Percentiles rank a stretch among this genome's conserved stretches.
These are phyloP conservation scores for Thelephora ganbajun DNA, from an alignment of 768 basidiomycete species.

Conservation along the genomic window DNA sequence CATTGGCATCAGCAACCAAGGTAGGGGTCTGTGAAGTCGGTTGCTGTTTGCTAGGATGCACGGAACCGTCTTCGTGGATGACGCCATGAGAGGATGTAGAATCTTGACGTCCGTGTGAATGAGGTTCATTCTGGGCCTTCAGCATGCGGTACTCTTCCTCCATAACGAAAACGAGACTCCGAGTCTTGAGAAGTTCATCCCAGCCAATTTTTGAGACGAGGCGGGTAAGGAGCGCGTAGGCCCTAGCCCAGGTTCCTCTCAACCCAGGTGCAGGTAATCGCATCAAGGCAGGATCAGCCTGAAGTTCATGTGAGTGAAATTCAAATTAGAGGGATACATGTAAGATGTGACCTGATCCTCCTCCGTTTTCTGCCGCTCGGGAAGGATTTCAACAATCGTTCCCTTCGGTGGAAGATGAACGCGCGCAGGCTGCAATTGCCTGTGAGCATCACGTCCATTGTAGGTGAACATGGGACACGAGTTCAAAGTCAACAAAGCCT, in stretches of 20 bases:
- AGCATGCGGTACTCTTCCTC: conserved; percentile 98
- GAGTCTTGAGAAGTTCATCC: conserved; percentile 94
- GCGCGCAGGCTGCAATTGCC: conserved; percentile 63
- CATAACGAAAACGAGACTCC: conserved; percentile 97
- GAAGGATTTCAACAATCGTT: conserved; percentile 81
- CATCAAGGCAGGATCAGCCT: conserved; percentile 88
- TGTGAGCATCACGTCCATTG: conserved; percentile 89
- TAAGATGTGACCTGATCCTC: conserved; percentile 67
- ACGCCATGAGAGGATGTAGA: conserved; percentile 18
- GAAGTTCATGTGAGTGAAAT: conserved; percentile 1
- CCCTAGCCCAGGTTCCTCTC: conserved; percentile 91
- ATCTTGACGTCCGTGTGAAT: conserved; percentile 16
- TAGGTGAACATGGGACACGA: conserved; percentile 99
- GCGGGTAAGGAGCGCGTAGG: conserved; percentile 79
- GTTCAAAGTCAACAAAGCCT: conserved; percentile 84
- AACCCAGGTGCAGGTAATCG: conserved; percentile 93
- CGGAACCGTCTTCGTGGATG: conserved; percentile 49
- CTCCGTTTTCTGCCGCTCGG: conserved; percentile 66
- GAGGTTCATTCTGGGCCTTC: conserved; percentile 69
- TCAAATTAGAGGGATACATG: background rate
- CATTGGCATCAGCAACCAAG: conserved; percentile 15
- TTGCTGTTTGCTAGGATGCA: conserved; percentile 6
- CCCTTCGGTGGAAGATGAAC: conserved; percentile 80
- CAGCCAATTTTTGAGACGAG: conserved; percentile 93
- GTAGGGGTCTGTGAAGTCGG: conserved; percentile 4